These are phyloP conservation scores for Botrytis fragariae DNA, from an alignment of 2,329 filamentous ascomycete species.

Conservation along the genomic window DNA sequence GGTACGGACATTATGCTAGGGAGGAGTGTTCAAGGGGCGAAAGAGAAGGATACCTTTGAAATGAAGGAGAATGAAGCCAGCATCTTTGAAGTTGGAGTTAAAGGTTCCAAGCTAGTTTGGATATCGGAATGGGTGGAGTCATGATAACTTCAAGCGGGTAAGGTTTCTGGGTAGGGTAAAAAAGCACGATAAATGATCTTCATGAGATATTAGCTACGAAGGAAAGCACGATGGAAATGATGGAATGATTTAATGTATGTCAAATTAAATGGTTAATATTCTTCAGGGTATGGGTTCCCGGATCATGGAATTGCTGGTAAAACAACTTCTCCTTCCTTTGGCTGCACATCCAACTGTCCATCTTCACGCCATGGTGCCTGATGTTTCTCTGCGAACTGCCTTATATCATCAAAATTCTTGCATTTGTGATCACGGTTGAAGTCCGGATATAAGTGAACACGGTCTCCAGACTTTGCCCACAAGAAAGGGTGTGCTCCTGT, in stretches of 20 bases:
- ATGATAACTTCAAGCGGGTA: neutral
- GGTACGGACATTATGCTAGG: neutral
- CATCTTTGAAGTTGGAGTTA: neutral
- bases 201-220: neutral
- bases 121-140: neutral
- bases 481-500: slow-evolving; percentile 52
- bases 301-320: slow-evolving; percentile 32
- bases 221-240: neutral
- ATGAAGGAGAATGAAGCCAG: neutral
- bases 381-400: slow-evolving; percentile 49
- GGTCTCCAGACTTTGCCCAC: slow-evolving; percentile 48
- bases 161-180: neutral
- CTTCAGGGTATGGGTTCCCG: neutral
- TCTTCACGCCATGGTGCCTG: slow-evolving; percentile 41
- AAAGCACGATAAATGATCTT: neutral
- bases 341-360: slow-evolving; percentile 33
- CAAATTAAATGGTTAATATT: neutral
- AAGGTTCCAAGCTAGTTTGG: neutral
- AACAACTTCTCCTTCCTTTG: slow-evolving; percentile 27
- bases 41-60: too few species aligned
- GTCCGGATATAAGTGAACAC: slow-evolving; percentile 47
- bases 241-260: neutral
- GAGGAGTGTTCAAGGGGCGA: neutral
- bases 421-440: slow-evolving; percentile 54
- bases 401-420: slow-evolving; percentile 50